A percentile compares a stretch with the other conserved stretches of the same genome.
Evolutionary conservation across 176 grass and related monocot species (phyloP).

Genomic region (Pontederia paniculata): DNA sequence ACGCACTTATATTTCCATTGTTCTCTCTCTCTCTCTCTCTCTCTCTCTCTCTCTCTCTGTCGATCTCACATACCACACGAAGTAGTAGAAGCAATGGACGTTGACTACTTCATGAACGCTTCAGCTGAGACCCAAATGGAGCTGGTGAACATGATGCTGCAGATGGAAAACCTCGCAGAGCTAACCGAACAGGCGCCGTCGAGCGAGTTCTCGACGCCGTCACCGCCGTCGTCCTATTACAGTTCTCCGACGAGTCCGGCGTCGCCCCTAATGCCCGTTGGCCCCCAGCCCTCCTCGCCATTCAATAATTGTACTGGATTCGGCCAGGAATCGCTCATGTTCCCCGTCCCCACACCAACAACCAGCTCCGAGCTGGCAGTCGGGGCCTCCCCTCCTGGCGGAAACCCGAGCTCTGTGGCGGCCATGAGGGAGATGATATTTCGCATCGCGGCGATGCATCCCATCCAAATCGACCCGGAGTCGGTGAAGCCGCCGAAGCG

Average conservation of each 20-base stretch:
- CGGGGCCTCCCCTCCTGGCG: not conserved
- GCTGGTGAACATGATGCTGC: conserved; percentile 78
- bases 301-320: too few relatives aligned
- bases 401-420: conserved; percentile 2
- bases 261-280: too few relatives aligned
- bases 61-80: too few relatives aligned
- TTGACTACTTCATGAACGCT: conserved; percentile 43
- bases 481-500: conserved; percentile 74
- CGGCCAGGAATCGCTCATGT: too few relatives aligned
- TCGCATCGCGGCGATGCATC: conserved; percentile 84
- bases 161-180: conserved; percentile 46
- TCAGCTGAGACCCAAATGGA: conserved; percentile 58
- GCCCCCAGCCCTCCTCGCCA: too few relatives aligned
- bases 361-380: not conserved
- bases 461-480: conserved; percentile 70
- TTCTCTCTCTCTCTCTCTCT: too few relatives aligned
- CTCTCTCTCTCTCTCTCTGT: too few relatives aligned
- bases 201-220: conserved; percentile 11
- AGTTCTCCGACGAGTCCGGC: too few relatives aligned
- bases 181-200: conserved; percentile 17
- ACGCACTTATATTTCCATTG: too few relatives aligned
- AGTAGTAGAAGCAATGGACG: conserved; percentile 53
- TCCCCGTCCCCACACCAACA: too few relatives aligned
- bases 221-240: not conserved
- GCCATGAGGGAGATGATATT: conserved; percentile 89